Base-by-base conservation (phyloP, 106 monocot genomes). In the Dioscorea zingiberensis region DNA sequence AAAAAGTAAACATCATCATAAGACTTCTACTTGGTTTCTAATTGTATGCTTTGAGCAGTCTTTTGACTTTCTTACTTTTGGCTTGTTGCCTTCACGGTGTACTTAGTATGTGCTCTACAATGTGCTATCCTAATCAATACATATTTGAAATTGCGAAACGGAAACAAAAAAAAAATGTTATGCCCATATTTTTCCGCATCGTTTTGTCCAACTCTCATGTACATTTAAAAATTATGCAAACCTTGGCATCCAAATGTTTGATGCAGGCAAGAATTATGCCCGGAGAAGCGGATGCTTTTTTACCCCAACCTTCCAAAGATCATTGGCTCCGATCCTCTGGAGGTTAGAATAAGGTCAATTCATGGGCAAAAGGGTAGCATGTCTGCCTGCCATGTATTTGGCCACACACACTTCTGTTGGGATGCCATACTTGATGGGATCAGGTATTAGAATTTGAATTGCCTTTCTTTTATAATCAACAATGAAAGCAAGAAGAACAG, bases 351-450 rank as follows among this genome's bases (percentile, higher is more conserved):
- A 8, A 83, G 91, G 62, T 73, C 75, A 4, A 91, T 91, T 61
- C 91, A 91, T 55, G 62, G 67, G 19, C 47, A 61, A 30, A 48
- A 66, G 38, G 75, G 48, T 54, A 67, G 28, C 19, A 38, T 69
- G 63, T 61, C 69, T 62, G 59, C 75, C 25, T 84, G 87, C 53
- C 91, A 91, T 76, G 73, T 91, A 3, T 87, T 91, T 71, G 90
- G 91, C 19, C 91, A 91, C 58, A 87, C 91, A 38, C 87, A 84
- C 69, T 91, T 91, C 81, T 78, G 83, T 62, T 91, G 91, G 91
- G 91, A 87, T 80, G 62, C 81, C 57, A 76, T 84, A 2, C 66
- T 84, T 64, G 83, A 91, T 65, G 74, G 77, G 32, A 76, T 87
- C 70, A 91, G 91, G 86, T 85, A 78, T 55, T 15, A 32, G 9